Base-by-base conservation (phyloP, 2,329 filamentous ascomycete genomes). In the Claviceps sp. region DNA sequence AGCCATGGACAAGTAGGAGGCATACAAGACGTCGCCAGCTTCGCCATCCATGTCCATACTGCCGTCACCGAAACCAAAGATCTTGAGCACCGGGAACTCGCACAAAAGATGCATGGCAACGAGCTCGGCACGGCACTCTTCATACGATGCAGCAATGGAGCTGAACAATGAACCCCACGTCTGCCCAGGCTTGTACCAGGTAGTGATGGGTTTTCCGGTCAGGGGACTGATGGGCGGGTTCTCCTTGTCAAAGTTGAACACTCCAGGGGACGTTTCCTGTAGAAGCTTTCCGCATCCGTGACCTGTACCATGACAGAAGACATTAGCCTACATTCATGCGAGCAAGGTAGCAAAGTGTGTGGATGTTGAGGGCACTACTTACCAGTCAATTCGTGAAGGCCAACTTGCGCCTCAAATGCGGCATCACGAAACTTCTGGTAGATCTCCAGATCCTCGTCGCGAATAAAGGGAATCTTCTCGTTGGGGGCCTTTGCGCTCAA, bases 161-260 rank as follows among this genome's bases (percentile, higher is more conserved):
- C 90, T 89, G 62, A 97, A 97, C 0, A 95, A 88, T 5, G 84
- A 88, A 52, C 88, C 86, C 90, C 90, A 97, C 0, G 91, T 97
- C 68, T 96, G 88, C 2, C 89, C 89, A 2, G 88, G 88, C 68
- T 93, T 95, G 73, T 97, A 97, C 83, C 86, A 96, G 1, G 85
- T 88, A 2, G 78, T 79, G 47, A 96, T 75, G 1, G 65, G 86
- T 67, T 91, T 84, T 54, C 80, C 76, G 5, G 82, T 87, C 42
- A 96, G 68, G 0, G 90, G 91, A 61, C 82, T 94, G 49, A 88
- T 71, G 0, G 91, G 91, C 7, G 87, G 89, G 63, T 88, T 87
- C 55, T 82, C 72, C 53, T 82, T 73, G 64, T 97, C 87, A 62
- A 97, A 97, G 72, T 97, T 97, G 74, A 80, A 96, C 44, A 79